A percentile compares a stretch with the other conserved stretches of the same genome.
These are phyloP conservation scores for Mayamaea pseudoterrestris DNA, from an alignment of 108 stramenopile species.

Conservation along the genomic window DNA sequence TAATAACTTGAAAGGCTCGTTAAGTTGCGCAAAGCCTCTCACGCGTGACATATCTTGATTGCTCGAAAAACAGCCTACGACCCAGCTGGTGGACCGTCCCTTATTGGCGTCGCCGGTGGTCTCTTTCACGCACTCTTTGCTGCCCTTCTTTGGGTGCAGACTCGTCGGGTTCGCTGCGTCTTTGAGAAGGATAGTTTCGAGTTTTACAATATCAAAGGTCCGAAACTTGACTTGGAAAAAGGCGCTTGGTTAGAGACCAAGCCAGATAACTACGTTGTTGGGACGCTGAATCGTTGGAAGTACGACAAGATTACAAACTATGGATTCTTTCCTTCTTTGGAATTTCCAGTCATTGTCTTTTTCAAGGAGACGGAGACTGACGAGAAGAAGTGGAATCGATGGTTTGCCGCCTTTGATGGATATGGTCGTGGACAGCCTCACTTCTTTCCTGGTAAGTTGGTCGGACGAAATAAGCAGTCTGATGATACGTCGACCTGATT, in stretches of 20 bases:
- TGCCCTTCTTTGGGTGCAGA: conserved; percentile 47
- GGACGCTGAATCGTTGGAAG: conserved; percentile 54
- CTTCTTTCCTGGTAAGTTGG: conserved; percentile 75
- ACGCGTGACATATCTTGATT: neutral
- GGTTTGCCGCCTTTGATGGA: conserved; percentile 41
- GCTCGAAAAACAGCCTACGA: neutral
- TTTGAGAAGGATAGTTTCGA: conserved; percentile 50
- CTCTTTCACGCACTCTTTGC: conserved; percentile 44
- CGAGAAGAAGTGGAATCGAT: conserved; percentile 38
- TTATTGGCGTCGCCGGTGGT: conserved; percentile 32
- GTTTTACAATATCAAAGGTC: conserved; percentile 42
- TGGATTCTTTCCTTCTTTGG: conserved; percentile 58
- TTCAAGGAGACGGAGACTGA: conserved; percentile 72
- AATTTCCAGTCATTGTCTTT: conserved; percentile 68
- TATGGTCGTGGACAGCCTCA: conserved; percentile 51
- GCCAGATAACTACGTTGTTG: conserved; percentile 59
- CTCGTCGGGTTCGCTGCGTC: conserved; percentile 43
- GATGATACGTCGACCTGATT: no score
- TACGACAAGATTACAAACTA: conserved; percentile 66
- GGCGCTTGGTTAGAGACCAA: conserved; percentile 28
- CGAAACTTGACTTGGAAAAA: conserved; percentile 20
- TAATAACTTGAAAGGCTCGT: neutral
- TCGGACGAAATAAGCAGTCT: no score
- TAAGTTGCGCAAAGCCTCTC: neutral
- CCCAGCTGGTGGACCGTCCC: conserved; percentile 21